These are phyloP conservation scores for Thalassiosira livingstoniorum DNA, from an alignment of 352 stramenopile species.

Conservation along the genomic window DNA sequence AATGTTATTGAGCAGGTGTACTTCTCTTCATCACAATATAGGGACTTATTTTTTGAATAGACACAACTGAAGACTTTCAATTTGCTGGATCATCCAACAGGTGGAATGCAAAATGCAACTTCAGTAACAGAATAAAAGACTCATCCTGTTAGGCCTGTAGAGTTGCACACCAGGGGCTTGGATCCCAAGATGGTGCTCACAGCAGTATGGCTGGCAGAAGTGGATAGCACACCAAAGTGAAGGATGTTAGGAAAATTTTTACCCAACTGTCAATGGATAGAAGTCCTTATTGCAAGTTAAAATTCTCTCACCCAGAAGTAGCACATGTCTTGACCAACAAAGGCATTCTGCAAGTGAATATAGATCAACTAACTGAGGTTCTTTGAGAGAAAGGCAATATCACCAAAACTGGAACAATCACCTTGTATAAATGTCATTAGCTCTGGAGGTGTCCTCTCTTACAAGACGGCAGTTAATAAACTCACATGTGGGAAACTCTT, in stretches of 20 bases:
- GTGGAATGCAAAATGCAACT: slow-evolving; percentile 20
- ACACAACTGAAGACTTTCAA: slow-evolving; percentile 9
- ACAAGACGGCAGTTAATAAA: neutral
- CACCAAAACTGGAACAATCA: neutral
- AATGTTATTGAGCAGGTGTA: slow-evolving; percentile 32
- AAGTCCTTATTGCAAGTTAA: neutral
- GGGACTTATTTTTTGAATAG: slow-evolving; percentile 28
- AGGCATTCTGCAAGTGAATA: neutral
- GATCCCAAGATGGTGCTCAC: neutral
- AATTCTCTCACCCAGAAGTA: neutral
- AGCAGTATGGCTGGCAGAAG: neutral
- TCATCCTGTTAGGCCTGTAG: slow-evolving; percentile 15
- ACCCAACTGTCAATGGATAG: neutral
- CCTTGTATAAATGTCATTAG: neutral
- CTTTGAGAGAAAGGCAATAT: neutral
- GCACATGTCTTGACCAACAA: neutral
- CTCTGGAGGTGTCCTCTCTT: neutral
- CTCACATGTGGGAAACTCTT: neutral
- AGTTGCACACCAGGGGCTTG: neutral
- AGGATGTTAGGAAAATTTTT: neutral
- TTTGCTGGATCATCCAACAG: neutral
- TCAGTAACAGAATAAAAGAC: neutral
- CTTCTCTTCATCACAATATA: slow-evolving; percentile 30
- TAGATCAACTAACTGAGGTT: neutral
- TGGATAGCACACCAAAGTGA: neutral